Evolutionary conservation across 805 yeast species (phyloP), one percentile per base, ranked within the genome.

Genomic region (Yarrowia keelungensis): DNA sequence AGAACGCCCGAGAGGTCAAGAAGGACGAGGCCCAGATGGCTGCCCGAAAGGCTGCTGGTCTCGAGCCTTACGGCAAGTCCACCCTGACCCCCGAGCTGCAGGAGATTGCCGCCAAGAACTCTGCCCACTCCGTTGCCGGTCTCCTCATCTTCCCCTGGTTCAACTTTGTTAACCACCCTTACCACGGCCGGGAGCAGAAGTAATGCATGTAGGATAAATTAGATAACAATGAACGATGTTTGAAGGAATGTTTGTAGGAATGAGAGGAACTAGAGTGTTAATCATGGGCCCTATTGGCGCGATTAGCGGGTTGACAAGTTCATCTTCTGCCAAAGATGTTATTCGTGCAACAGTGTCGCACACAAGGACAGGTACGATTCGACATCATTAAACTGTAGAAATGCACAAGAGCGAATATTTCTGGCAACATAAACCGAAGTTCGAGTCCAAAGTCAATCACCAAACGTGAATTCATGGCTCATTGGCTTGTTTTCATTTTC

Each of bases 21-120:
- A 86, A 83, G 79, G 97, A 91, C 78, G 83, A 96, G 76, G 87
- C 81, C 75, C 92, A 91, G 78, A 84, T 88, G 71, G 90, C 90
- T 78, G 81, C 82, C 71, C 82, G 87, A 71, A 83, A 91, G 71
- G 83, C 90, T 41, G 79, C 84, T 74, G 92, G 89, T 45, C 81
- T 83, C 74, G 83, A 87, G 67, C 91, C 94, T 43, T 89, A 86
- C 77, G 91, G 90, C 53, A 75, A 74, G 70, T 86, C 91, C 69
- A 81, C 83, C 65, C 82, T 91, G 79, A 84, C 86, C 59, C 89
- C 87, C 70, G 85, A 91, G 81, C 78, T 89, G 74, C 91, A 90
- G 78, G 89, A 87, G 73, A 83, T 89, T 71, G 87, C 97, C 70
- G 86, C 89, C 74, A 85, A 92, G 80, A 89, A 89, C 82, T 88